Conservation (phyloP, 2,329 filamentous ascomycete genomes). For the Elsinoe necatrix region DNA sequence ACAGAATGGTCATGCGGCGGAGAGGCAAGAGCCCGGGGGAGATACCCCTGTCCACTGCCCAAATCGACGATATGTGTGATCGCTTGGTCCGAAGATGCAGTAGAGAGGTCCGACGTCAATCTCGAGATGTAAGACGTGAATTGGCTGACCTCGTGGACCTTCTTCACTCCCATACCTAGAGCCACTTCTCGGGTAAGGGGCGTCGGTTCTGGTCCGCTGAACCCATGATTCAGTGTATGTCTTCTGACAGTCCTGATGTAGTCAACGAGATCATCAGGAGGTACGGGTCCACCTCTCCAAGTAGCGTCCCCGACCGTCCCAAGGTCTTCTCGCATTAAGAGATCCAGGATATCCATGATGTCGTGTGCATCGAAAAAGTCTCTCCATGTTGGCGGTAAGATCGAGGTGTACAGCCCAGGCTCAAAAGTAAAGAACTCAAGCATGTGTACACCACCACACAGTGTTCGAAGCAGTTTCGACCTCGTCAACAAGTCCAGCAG, state of each 20-base stretch:
- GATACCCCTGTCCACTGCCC: slow-evolving; percentile 92
- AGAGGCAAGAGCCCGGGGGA: slow-evolving; percentile 78
- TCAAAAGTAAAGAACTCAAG: slow-evolving; percentile 88
- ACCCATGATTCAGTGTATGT: slow-evolving; percentile 58
- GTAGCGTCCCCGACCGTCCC: slow-evolving; percentile 30
- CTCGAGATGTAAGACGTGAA: slow-evolving; percentile 79
- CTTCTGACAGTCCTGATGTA: slow-evolving; percentile 66
- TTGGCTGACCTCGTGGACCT: slow-evolving; percentile 83
- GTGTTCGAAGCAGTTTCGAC: slow-evolving; percentile 68
- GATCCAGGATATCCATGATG: slow-evolving; percentile 67
- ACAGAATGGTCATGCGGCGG: slow-evolving; percentile 79
- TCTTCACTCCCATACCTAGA: slow-evolving; percentile 92
- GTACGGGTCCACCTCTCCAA: slow-evolving; percentile 39
- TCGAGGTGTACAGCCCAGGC: slow-evolving; percentile 69
- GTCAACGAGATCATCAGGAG: slow-evolving; percentile 51
- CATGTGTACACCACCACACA: slow-evolving; percentile 97
- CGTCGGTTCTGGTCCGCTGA: slow-evolving; percentile 40
- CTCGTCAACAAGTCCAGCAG: slow-evolving; percentile 68
- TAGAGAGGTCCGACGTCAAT: slow-evolving; percentile 48
- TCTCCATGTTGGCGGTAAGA: slow-evolving; percentile 75
- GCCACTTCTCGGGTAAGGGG: slow-evolving; percentile 62
- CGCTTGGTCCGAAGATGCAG: slow-evolving; percentile 34
- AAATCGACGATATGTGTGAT: slow-evolving; percentile 92
- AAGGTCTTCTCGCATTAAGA: slow-evolving; percentile 72
- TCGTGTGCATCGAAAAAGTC: slow-evolving; percentile 63